These are phyloP conservation scores for Capsicum baccatum DNA, from an alignment of 257 asterid species.

Conservation along the genomic window DNA sequence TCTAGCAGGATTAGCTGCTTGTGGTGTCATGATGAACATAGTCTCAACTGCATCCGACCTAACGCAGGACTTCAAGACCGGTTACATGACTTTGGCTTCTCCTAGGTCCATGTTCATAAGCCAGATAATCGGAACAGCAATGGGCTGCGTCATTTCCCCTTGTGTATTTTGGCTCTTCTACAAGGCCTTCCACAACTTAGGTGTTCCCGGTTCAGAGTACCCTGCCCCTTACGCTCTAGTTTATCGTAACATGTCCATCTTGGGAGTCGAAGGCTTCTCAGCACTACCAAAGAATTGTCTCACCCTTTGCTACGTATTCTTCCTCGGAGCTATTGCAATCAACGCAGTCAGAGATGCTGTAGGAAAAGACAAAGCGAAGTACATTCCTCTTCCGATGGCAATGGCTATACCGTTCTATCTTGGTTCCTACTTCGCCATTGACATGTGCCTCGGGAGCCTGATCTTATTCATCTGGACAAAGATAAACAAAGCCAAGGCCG, in stretches of 20 bases:
- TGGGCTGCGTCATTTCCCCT: constrained; percentile 66
- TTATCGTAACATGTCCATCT: constrained; percentile 61
- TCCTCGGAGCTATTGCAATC: constrained; percentile 56
- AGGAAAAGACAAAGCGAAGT: constrained; percentile 54
- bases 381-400: constrained; percentile 73
- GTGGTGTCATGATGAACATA: constrained; percentile 73
- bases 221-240: constrained; percentile 64
- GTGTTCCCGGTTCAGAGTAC: constrained; percentile 51
- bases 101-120: constrained; percentile 77
- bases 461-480: constrained; percentile 64
- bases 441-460: constrained; percentile 73
- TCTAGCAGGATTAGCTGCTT: constrained; percentile 67
- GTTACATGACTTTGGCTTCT: constrained; percentile 67
- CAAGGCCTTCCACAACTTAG: constrained; percentile 59
- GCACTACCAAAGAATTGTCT: constrained; percentile 64
- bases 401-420: constrained; percentile 76
- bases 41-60: constrained; percentile 69
- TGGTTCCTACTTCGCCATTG: constrained; percentile 65
- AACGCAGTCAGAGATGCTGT: constrained; percentile 54
- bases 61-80: constrained; percentile 73
- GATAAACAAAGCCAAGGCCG: constrained; percentile 55
- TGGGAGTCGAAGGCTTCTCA: constrained; percentile 75
- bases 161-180: constrained; percentile 70
- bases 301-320: constrained; percentile 58
- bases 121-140: constrained; percentile 75